Conservation (phyloP, 805 yeast genomes). For the Candida sakaeoensis region DNA sequence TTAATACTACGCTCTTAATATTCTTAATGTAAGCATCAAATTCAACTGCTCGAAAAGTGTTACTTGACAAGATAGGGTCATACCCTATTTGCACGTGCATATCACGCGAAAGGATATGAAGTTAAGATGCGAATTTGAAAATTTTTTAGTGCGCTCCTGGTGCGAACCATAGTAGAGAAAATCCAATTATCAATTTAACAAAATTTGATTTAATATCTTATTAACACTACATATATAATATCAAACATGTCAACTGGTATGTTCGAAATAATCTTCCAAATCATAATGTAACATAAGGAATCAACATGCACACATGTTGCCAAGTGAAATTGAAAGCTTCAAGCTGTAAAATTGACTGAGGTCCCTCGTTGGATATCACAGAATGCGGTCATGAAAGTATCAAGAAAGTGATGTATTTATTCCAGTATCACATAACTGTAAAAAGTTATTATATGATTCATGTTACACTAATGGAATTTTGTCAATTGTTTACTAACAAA, state of each 20-base stretch:
- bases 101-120: neutral
- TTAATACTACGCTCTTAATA: neutral
- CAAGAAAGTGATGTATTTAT: no score
- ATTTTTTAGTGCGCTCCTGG: neutral
- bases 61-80: neutral
- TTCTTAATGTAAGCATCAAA: neutral
- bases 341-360: no score
- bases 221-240: conserved; percentile 10
- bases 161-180: conserved; percentile 5
- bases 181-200: conserved; percentile 6
- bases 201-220: conserved; percentile 5
- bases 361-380: no score
- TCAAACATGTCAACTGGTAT: conserved; percentile 35
- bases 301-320: no score
- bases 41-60: no score
- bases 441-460: no score
- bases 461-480: neutral
- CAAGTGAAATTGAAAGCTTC: neutral
- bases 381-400: no score
- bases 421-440: no score
- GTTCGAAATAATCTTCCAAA: conserved; percentile 12
- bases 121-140: conserved; percentile 2
- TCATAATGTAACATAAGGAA: neutral
- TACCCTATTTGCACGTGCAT: neutral
- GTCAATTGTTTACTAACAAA: conserved; percentile 21